Conservation (phyloP, 164 flowering plant genomes). For the Macadamia tetraphylla region DNA sequence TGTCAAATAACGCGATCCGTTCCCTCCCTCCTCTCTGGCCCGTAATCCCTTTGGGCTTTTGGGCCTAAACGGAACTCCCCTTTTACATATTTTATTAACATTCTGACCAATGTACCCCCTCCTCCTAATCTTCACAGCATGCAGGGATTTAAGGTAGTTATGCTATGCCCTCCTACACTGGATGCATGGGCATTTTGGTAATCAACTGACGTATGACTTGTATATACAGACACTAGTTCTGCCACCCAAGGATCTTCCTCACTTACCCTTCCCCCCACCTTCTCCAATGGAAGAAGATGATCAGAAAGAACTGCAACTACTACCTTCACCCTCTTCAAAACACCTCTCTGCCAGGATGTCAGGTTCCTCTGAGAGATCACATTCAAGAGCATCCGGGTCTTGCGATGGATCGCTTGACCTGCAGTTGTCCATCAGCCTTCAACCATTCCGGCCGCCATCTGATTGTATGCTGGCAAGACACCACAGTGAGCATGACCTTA, state of each 20-base stretch:
- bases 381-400: constrained; percentile 5
- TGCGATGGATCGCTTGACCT: constrained; percentile 45
- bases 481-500: constrained; percentile 8
- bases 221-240: constrained; percentile 28
- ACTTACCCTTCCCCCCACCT: not conserved
- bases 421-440: constrained; percentile 67
- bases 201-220: not conserved
- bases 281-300: constrained; percentile 46
- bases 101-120: not conserved
- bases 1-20: constrained; percentile 49
- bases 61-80: constrained; percentile 13
- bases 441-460: constrained; percentile 26
- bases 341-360: constrained; percentile 15
- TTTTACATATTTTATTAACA: no score
- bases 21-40: constrained; percentile 10
- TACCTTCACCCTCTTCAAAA: constrained; percentile 39
- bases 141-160: not conserved
- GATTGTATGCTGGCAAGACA: constrained; percentile 11
- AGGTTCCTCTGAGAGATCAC: constrained; percentile 16
- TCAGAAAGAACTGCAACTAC: constrained; percentile 57
- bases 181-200: constrained; percentile 17
- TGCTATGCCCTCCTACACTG: not conserved
- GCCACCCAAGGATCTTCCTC: constrained; percentile 22
- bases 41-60: not conserved
- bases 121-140: not conserved